These are phyloP conservation scores for Metschnikowia proteae DNA, from an alignment of 805 yeast genomes.

Conservation along the genomic window DNA sequence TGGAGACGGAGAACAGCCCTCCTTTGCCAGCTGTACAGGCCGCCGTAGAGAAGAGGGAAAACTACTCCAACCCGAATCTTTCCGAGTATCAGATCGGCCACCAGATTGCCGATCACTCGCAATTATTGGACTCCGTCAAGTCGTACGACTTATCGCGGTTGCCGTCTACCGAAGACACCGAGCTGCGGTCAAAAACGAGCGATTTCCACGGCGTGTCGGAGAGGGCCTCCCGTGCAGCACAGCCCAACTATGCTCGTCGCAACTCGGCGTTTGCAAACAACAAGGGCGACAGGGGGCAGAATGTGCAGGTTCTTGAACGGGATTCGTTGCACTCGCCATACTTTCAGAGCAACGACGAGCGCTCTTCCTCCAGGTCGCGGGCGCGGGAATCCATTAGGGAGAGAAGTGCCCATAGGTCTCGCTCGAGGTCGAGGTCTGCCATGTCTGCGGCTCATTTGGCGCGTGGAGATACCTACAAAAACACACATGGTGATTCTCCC, in stretches of 20 bases:
- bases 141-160: slow-evolving; percentile 31
- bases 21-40: slow-evolving; percentile 6
- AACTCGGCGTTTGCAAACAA: slow-evolving; percentile 13
- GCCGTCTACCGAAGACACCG: slow-evolving; percentile 18
- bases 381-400: slow-evolving; percentile 18
- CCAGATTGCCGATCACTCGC: slow-evolving; percentile 35
- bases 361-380: slow-evolving; percentile 29
- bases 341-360: slow-evolving; percentile 15
- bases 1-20: slow-evolving; percentile 1
- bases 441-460: slow-evolving; percentile 58
- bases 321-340: slow-evolving; percentile 21
- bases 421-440: slow-evolving; percentile 23
- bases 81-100: slow-evolving; percentile 43
- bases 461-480: slow-evolving; percentile 72
- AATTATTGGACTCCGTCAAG: slow-evolving; percentile 33
- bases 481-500: slow-evolving; percentile 47
- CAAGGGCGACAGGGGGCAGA: slow-evolving; percentile 9
- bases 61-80: slow-evolving; percentile 41
- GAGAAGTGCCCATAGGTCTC: slow-evolving; percentile 17
- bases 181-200: slow-evolving; percentile 15
- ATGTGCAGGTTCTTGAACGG: slow-evolving; percentile 12
- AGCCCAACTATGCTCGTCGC: slow-evolving; percentile 9
- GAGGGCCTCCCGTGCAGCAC: slow-evolving; percentile 1
- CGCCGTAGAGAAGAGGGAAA: slow-evolving; percentile 6
- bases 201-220: slow-evolving; percentile 10